Evolutionary conservation across 345 rosid genomes (phyloP), one percentile per base, ranked within the genome.

Genomic region (Heritiera littoralis): DNA sequence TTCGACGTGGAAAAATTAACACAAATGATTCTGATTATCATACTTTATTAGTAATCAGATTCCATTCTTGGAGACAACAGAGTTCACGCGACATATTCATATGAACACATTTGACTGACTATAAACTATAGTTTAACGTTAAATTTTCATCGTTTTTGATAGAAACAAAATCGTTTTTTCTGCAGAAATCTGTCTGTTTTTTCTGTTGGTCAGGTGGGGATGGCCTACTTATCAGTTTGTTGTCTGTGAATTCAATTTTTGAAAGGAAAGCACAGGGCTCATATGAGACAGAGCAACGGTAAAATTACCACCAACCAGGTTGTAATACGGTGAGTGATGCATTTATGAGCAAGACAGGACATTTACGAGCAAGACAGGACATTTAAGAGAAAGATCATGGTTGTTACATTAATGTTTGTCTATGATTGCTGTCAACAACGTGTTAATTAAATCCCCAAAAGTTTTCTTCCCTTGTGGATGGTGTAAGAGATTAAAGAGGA

Each of bases 231-330:
- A 70, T 15, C 79, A 78, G 59, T 65, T 3, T 35, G 38, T 35
- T 35, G 38, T 35, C 43, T 40, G 63, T 75, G 65, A 75, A 77
- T 80, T 81, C 40, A 77, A 77, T 70, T 40, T 78, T 40, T 40
- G 15, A 17, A 51, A 56, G 65, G 14, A 68, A 70, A 65, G 8
- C 12, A 74, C 32, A 46, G 15, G 70, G 40, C 40, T 61, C 79
- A 51, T 45, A 78, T 70, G 79, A 79, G 86, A 81, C 87, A 84
- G 64, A 43, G 70, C 85, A 88, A 86, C 89, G 87, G 90, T 81
- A 79, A 80, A 77, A 69, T 70, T 20, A 41, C 75, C 66, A 35
- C 3, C 3, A 1, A 35, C 38, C 38, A 35, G 38, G 38, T 35
- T 35, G 38, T 35, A 35, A 35, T 35, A 35, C 3, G 38, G 38